Percentiles rank a stretch among this genome's conserved stretches.
phyloP scores from a whole-genome alignment of 2,329 filamentous ascomycete genomes.

The Septoria linicola region DNA sequence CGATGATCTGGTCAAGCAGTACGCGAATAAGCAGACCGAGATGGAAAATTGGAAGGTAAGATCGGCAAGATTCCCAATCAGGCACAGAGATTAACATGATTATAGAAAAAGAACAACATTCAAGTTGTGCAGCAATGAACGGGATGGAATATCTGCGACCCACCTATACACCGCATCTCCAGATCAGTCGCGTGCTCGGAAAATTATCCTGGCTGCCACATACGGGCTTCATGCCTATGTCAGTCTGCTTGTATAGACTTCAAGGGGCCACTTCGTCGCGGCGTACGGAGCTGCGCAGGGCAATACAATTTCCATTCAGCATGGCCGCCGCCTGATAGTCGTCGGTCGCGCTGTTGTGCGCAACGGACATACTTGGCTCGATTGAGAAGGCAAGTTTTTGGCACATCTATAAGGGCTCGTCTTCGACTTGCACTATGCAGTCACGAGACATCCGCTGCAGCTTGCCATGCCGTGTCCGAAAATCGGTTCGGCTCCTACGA shows the following conservation, averaged over 20 bases:
- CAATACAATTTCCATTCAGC: too few species aligned
- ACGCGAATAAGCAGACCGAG: constrained; percentile 90
- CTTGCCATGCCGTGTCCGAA: not conserved
- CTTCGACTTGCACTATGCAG: too few species aligned
- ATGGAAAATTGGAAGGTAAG: constrained; percentile 97
- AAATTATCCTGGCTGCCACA: too few species aligned
- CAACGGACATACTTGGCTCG: too few species aligned
- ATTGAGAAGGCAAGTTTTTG: too few species aligned
- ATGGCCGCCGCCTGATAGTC: too few species aligned
- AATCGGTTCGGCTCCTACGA: not conserved
- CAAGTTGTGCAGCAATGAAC: constrained; percentile 71
- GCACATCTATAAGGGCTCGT: too few species aligned
- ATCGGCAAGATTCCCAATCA: not conserved
- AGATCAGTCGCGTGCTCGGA: not conserved
- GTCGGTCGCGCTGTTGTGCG: too few species aligned
- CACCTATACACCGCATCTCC: not conserved
- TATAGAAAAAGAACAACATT: constrained; percentile 84
- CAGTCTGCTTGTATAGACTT: too few species aligned
- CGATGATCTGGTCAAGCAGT: constrained; percentile 93
- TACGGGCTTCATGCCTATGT: too few species aligned
- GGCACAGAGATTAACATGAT: constrained; percentile 17
- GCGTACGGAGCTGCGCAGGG: too few species aligned
- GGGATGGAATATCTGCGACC: not conserved
- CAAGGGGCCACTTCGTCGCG: too few species aligned
- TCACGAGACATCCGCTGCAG: not conserved